Percentiles rank a stretch among this genome's conserved stretches.
phyloP scores from a whole-genome alignment of 352 stramenopile genomes.

The Globisporangium polare region DNA sequence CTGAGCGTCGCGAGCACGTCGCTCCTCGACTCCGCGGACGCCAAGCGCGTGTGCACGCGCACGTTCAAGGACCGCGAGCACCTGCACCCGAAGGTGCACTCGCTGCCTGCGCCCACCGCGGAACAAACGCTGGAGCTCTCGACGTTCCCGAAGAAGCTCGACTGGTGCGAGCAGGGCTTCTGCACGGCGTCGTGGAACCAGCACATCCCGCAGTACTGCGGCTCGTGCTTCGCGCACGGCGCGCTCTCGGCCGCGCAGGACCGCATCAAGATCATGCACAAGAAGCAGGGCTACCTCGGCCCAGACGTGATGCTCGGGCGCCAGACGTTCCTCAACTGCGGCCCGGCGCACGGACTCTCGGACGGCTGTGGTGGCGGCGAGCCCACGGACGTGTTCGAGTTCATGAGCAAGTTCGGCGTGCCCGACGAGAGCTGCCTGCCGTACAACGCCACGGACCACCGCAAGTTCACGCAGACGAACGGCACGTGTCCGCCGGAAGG shows the following conservation, averaged over 20 bases:
- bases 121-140: conserved; percentile 35
- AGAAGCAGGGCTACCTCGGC: conserved; percentile 30
- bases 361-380: conserved; percentile 54
- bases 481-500: conserved; percentile 53
- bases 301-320: conserved; percentile 57
- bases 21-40: conserved; percentile 13
- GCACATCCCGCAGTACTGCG: conserved; percentile 73
- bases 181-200: conserved; percentile 71
- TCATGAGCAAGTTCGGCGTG: conserved; percentile 55
- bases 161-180: conserved; percentile 74
- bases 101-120: conserved; percentile 24
- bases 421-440: conserved; percentile 54
- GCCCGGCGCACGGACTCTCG: conserved; percentile 45
- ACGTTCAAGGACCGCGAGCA: conserved; percentile 44
- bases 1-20: neutral
- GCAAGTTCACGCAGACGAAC: conserved; percentile 46
- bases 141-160: conserved; percentile 58
- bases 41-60: conserved; percentile 41
- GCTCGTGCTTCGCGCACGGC: conserved; percentile 69
- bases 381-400: conserved; percentile 54
- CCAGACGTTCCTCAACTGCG: conserved; percentile 67
- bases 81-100: conserved; percentile 31
- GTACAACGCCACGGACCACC: conserved; percentile 59
- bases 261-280: conserved; percentile 66
- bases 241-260: conserved; percentile 51